These are phyloP conservation scores for Plectosphaerella plurivora DNA, from an alignment of 2,329 filamentous ascomycete species.

Conservation along the genomic window DNA sequence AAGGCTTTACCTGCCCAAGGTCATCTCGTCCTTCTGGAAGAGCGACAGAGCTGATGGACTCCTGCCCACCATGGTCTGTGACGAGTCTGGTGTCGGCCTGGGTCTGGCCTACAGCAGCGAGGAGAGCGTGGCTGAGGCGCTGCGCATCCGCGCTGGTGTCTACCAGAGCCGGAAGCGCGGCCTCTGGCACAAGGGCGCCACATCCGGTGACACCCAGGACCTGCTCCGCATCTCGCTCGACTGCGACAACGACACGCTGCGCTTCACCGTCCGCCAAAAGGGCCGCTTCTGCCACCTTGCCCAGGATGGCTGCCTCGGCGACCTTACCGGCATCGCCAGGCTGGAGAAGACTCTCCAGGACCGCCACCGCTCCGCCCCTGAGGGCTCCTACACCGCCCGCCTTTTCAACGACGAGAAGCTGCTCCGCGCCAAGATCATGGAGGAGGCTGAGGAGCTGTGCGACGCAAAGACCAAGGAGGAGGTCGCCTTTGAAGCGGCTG, in stretches of 20 bases:
- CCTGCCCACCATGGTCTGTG: constrained; percentile 84
- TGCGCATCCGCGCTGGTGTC: constrained; percentile 74
- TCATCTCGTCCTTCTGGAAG: constrained; percentile 71
- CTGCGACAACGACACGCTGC: constrained; percentile 89
- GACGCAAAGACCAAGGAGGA: constrained; percentile 78
- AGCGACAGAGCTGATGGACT: constrained; percentile 81
- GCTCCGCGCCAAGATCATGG: constrained; percentile 93
- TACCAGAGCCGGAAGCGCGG: constrained; percentile 96
- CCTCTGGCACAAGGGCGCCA: constrained; percentile 94
- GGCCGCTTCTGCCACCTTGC: constrained; percentile 93
- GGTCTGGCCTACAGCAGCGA: constrained; percentile 93
- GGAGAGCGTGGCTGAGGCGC: constrained; percentile 81
- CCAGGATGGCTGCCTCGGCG: constrained; percentile 88
- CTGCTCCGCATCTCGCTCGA: constrained; percentile 80
- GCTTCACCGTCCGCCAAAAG: constrained; percentile 85
- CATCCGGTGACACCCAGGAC: constrained; percentile 90
- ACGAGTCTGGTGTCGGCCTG: constrained; percentile 78
- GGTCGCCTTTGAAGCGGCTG: constrained; percentile 89
- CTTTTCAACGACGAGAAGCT: constrained; percentile 91
- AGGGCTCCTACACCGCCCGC: constrained; percentile 88
- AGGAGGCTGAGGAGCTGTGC: constrained; percentile 94
- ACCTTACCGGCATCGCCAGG: constrained; percentile 73
- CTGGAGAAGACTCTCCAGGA: constrained; percentile 83
- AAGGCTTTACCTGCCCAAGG: constrained; percentile 61
- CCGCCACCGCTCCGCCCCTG: constrained; percentile 77